Evolutionary conservation across 306 rosid genomes (phyloP).

Genomic region (Sphenostylis stenocarpa): DNA sequence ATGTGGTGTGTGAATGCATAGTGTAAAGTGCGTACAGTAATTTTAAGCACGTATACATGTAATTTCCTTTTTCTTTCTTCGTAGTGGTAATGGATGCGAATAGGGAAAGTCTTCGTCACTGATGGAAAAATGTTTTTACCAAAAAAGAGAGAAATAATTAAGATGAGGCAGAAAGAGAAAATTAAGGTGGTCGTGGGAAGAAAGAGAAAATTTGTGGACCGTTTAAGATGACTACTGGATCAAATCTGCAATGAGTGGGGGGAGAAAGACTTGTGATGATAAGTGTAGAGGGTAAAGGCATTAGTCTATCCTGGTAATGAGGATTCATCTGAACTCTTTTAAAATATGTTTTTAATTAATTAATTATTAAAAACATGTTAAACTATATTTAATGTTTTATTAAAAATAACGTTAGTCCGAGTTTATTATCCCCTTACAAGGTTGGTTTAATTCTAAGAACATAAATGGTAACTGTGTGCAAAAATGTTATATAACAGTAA

Average conservation of each 20-base stretch:
- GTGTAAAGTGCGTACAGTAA: too few species aligned
- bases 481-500: background rate
- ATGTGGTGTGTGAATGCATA: too few species aligned
- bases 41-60: too few species aligned
- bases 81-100: background rate
- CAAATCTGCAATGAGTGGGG: background rate
- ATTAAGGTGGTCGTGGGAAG: background rate
- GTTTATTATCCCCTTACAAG: too few species aligned
- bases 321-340: background rate
- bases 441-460: too few species aligned
- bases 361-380: background rate
- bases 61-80: too few species aligned
- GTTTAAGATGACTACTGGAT: background rate
- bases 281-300: background rate
- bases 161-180: background rate
- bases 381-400: background rate
- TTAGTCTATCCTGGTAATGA: background rate
- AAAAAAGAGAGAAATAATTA: background rate
- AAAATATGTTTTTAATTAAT: background rate
- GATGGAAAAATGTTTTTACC: background rate
- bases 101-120: background rate
- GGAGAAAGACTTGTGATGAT: background rate
- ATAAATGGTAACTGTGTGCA: too few species aligned
- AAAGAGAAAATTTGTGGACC: background rate
- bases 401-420: too few species aligned